Evolutionary conservation across 2,329 filamentous ascomycete species (phyloP), one percentile per base, ranked within the genome.

Genomic region (Exophiala bonariae): DNA sequence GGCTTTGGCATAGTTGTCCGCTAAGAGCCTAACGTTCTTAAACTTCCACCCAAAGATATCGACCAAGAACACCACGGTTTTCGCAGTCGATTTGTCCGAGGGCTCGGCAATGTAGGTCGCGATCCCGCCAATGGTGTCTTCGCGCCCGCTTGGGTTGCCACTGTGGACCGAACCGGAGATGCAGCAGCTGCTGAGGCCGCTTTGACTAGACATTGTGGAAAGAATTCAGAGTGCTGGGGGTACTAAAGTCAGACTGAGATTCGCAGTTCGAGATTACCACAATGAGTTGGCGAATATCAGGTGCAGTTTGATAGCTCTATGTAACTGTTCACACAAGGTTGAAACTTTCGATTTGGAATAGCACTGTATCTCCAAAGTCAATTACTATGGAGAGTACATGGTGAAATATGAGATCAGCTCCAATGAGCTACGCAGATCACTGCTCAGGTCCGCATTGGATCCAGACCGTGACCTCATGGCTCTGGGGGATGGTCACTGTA

Each of bases 41-140:
- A 76, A 67, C n/a, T 67, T 68, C 67, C 67, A 76, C 49, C 74
- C 74, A 49, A 75, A 76, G 59, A 78, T 71, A 55, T 75, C 71
- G 37, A 62, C 59, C 39, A 78, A 62, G 52, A 78, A 71, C 41
- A 78, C 64, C 33, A 77, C 65, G 3, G 66, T 66, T 54, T 72
- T 73, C 28, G 68, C 63, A 37, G 65, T 72, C n/a, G 63, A 66
- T 17, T 63, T 65, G 42, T 63, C 57, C 41, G 66, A 61, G n/a
- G 70, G 67, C 52, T 72, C 71, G 9, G 72, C 62, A 14, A 74
- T 59, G 57, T 74, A 74, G n/a, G 68, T 71, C 8, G 61, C 50
- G 10, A 74, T 57, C 11, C 66, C 64, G 23, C 59, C 67, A 43
- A 74, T 67, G n/a, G 58, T 63, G 39, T 67, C 68, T 20, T 67